A percentile compares a stretch with the other conserved stretches of the same genome.
Conservation (phyloP, 176 grass and related monocot genomes). For the Microstegium vimineum region DNA sequence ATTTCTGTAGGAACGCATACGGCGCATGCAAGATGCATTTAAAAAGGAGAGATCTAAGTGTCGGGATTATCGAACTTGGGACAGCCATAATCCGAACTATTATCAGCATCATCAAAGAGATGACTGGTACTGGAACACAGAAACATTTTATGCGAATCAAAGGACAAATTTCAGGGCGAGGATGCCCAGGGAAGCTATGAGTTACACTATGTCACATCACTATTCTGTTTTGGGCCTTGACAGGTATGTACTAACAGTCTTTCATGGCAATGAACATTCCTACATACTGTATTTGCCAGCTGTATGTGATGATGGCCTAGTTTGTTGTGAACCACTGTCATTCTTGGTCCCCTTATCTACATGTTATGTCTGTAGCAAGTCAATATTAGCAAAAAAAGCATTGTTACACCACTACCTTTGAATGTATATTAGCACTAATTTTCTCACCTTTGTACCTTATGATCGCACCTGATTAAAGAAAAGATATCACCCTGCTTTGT, state of each 20-base stretch:
- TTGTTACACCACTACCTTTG: background rate
- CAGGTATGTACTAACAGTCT: slow-evolving; percentile 31
- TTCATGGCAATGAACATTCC: background rate
- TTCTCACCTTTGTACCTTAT: background rate
- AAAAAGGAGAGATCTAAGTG: slow-evolving; percentile 70
- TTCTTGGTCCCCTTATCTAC: background rate
- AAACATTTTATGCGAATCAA: slow-evolving; percentile 54
- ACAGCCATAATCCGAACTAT: slow-evolving; percentile 32
- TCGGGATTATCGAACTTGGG: slow-evolving; percentile 42
- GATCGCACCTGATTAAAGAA: background rate
- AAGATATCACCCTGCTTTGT: background rate
- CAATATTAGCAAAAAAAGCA: background rate
- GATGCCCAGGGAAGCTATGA: slow-evolving; percentile 27
- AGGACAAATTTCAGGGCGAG: slow-evolving; percentile 52
- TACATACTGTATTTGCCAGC: background rate
- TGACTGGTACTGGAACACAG: slow-evolving; percentile 60
- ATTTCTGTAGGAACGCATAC: slow-evolving; percentile 65
- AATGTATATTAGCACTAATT: background rate
- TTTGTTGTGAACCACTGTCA: background rate
- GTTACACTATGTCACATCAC: slow-evolving; percentile 52
- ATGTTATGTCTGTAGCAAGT: background rate
- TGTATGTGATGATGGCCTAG: background rate
- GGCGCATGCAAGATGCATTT: slow-evolving; percentile 65
- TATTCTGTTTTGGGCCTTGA: slow-evolving; percentile 74
- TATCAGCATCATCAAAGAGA: slow-evolving; percentile 59